These are phyloP conservation scores for Penicillium riverlandense DNA, from an alignment of 495 filamentous ascomycete genomes.

Conservation along the genomic window DNA sequence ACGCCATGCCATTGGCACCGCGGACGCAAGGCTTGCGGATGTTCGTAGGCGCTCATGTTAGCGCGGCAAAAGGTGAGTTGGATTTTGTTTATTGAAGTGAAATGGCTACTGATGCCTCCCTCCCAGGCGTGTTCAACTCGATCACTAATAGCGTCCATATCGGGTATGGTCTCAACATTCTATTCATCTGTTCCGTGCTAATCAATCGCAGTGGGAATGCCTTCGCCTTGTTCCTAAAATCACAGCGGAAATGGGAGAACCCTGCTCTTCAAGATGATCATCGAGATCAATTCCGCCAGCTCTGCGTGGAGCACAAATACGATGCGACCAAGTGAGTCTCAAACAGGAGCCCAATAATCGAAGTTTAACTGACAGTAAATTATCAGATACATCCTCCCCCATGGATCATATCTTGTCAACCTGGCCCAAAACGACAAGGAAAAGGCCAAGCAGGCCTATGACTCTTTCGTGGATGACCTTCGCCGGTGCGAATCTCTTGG, in stretches of 20 bases:
- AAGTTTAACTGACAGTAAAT: neutral
- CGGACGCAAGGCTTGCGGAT: constrained; percentile 67
- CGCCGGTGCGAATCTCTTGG: constrained; percentile 81
- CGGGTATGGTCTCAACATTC: constrained; percentile 35
- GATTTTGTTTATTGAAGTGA: neutral
- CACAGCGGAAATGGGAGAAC: constrained; percentile 89
- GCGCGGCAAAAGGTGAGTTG: constrained; percentile 68
- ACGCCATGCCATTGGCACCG: constrained; percentile 57
- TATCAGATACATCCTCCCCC: constrained; percentile 65
- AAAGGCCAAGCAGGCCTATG: constrained; percentile 83
- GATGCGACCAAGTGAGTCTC: constrained; percentile 49
- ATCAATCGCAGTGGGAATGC: constrained; percentile 61
- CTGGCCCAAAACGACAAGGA: constrained; percentile 73
- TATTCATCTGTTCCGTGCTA: neutral
- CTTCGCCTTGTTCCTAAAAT: constrained; percentile 92
- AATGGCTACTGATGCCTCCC: too few species aligned
- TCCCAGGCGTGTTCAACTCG: constrained; percentile 76
- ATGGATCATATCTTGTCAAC: constrained; percentile 95
- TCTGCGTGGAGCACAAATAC: constrained; percentile 64
- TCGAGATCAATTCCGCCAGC: constrained; percentile 54
- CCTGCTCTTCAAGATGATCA: constrained; percentile 66
- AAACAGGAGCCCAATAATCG: neutral
- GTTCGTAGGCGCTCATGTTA: constrained; percentile 89
- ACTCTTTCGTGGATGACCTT: constrained; percentile 82
- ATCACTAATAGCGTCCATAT: constrained; percentile 73